Evolutionary conservation across 208 protist genomes (phyloP).

Genomic region (Wallacemonas rigidus): DNA sequence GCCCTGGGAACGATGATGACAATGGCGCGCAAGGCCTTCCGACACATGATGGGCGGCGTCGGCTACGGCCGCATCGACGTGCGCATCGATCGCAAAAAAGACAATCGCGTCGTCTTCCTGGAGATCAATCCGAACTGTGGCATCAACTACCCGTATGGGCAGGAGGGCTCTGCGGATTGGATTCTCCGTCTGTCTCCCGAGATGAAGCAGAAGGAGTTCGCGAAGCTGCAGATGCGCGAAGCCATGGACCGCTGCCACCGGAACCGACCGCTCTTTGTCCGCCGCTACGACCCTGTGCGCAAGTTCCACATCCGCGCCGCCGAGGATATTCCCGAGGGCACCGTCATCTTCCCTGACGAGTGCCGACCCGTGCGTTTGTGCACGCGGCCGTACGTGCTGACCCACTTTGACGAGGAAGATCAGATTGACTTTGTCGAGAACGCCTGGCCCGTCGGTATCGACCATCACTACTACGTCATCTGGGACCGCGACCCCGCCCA

Average conservation of each 20-base stretch:
- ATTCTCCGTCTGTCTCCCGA: conserved; percentile 69
- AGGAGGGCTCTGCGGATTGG: conserved; percentile 89
- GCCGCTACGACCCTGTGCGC: conserved; percentile 49
- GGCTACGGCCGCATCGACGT: conserved; percentile 89
- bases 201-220: conserved; percentile 83
- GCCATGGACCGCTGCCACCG: conserved; percentile 42
- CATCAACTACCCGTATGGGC: conserved; percentile 87
- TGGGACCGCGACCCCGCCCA: conserved; percentile 75
- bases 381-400: conserved; percentile 73
- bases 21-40: conserved; percentile 78
- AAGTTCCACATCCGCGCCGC: conserved; percentile 74
- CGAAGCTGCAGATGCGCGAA: conserved; percentile 76
- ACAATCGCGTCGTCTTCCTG: conserved; percentile 74
- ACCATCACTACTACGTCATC: conserved; percentile 83
- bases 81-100: conserved; percentile 64
- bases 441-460: conserved; percentile 71
- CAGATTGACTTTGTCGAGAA: conserved; percentile 67
- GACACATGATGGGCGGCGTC: conserved; percentile 89
- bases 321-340: conserved; percentile 53
- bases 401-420: conserved; percentile 43
- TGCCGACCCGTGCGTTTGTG: conserved; percentile 63
- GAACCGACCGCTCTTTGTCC: conserved; percentile 51
- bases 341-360: conserved; percentile 70
- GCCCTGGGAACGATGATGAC: conserved; percentile 62
- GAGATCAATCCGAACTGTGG: conserved; percentile 93